phyloP scores from a whole-genome alignment of 345 rosid species.

The Hibiscus trionum region DNA sequence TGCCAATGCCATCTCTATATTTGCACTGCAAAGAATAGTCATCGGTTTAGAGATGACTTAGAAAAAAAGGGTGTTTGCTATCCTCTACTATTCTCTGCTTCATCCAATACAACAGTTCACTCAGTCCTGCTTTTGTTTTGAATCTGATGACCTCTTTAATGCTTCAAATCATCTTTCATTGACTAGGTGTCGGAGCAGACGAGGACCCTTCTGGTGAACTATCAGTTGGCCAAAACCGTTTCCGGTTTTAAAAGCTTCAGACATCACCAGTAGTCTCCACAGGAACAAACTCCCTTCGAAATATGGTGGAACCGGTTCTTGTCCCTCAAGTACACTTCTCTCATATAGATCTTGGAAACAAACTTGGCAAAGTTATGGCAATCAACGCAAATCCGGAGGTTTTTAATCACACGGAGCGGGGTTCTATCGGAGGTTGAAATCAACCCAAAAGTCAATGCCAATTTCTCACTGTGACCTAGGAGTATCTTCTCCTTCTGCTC shows the following conservation, averaged over 20 bases:
- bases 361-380: constrained; percentile 87
- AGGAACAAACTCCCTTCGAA: constrained; percentile 54
- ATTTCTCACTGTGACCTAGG: constrained; percentile 78
- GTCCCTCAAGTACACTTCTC: constrained; percentile 66
- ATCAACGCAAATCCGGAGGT: constrained; percentile 75
- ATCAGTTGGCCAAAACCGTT: not conserved
- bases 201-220: not conserved
- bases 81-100: not conserved
- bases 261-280: constrained; percentile 80
- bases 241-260: not conserved
- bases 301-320: constrained; percentile 69
- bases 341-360: constrained; percentile 44
- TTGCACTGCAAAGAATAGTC: not conserved
- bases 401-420: constrained; percentile 66
- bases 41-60: not conserved
- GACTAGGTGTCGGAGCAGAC: not conserved
- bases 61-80: not conserved
- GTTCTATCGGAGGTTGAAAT: constrained; percentile 39
- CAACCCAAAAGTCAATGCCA: constrained; percentile 73
- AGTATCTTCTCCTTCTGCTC: constrained; percentile 91
- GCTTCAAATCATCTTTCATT: not conserved
- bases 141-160: not conserved
- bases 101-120: not conserved
- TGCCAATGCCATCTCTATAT: not conserved
- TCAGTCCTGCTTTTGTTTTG: not conserved